phyloP scores from a whole-genome alignment of 495 filamentous ascomycete genomes.

The Aspergillus affinis region DNA sequence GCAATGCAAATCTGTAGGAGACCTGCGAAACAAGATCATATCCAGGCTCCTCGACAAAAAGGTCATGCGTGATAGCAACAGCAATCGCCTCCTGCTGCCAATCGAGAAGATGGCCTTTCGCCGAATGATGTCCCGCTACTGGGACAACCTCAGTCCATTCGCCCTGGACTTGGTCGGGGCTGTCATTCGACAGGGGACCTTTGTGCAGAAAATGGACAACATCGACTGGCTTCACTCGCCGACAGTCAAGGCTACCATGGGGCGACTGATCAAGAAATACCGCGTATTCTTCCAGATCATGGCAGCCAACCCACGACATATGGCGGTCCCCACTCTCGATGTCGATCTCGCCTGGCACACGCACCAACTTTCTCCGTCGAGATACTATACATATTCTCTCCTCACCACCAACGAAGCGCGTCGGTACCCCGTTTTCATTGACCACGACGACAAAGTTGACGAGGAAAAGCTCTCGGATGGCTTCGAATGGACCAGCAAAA shows the following conservation, averaged over 20 bases:
- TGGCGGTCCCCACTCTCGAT: constrained; percentile 79
- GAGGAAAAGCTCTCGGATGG: constrained; percentile 57
- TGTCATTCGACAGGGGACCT: constrained; percentile 76
- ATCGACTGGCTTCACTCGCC: constrained; percentile 77
- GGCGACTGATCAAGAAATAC: constrained; percentile 68
- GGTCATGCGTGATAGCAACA: constrained; percentile 22
- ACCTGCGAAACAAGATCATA: constrained; percentile 21
- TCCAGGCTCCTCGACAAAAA: constrained; percentile 11
- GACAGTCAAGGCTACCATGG: constrained; percentile 61
- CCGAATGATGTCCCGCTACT: constrained; percentile 78
- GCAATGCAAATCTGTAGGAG: constrained; percentile 13
- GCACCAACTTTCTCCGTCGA: constrained; percentile 59
- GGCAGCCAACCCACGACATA: constrained; percentile 45
- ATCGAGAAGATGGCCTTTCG: constrained; percentile 55
- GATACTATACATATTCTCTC: constrained; percentile 61
- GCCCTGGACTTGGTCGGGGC: constrained; percentile 75
- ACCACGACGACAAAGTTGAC: constrained; percentile 85
- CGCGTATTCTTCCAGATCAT: constrained; percentile 68
- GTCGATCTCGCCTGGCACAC: constrained; percentile 83
- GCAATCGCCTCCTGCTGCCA: constrained; percentile 1
- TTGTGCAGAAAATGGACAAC: constrained; percentile 79
- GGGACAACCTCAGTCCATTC: constrained; percentile 71
- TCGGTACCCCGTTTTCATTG: constrained; percentile 52
- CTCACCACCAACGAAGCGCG: constrained; percentile 10
- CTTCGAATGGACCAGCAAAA: constrained; percentile 74